Evolutionary conservation across 108 stramenopile species (phyloP).

Genomic region (Cyclostephanos tholiformis): DNA sequence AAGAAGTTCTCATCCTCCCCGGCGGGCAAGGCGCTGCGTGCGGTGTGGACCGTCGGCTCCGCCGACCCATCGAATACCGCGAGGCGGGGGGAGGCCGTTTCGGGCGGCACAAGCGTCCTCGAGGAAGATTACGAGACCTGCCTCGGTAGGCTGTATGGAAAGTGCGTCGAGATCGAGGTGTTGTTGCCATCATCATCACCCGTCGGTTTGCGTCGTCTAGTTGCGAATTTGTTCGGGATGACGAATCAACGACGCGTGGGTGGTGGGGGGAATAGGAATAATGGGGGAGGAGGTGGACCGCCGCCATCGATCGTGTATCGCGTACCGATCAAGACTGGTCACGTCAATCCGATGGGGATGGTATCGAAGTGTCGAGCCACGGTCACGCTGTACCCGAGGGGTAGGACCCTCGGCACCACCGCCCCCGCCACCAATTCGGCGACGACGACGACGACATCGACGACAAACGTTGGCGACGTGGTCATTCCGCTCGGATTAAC

Average conservation of each 20-base stretch:
- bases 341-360: conserved; percentile 66
- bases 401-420: conserved; percentile 40
- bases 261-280: no score
- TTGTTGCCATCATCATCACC: conserved; percentile 9
- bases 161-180: conserved; percentile 49
- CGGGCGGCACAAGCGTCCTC: conserved; percentile 33
- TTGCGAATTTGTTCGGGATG: neutral
- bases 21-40: conserved; percentile 22
- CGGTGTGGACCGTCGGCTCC: conserved; percentile 44
- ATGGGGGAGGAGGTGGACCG: conserved; percentile 26
- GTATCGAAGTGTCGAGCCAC: conserved; percentile 62
- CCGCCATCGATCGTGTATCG: conserved; percentile 68
- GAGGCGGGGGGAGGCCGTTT: conserved; percentile 21
- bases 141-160: conserved; percentile 43
- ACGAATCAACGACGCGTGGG: neutral
- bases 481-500: conserved; percentile 55
- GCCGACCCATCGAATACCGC: conserved; percentile 27
- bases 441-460: conserved; percentile 17
- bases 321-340: conserved; percentile 58
- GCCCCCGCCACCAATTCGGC: no score
- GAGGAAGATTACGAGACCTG: conserved; percentile 48
- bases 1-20: no score
- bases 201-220: no score
- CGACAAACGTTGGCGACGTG: conserved; percentile 24
- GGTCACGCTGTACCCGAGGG: conserved; percentile 66